Evolutionary conservation across 2,329 filamentous ascomycete genomes (phyloP).

Genomic region (Neofusicoccum cordaticola): DNA sequence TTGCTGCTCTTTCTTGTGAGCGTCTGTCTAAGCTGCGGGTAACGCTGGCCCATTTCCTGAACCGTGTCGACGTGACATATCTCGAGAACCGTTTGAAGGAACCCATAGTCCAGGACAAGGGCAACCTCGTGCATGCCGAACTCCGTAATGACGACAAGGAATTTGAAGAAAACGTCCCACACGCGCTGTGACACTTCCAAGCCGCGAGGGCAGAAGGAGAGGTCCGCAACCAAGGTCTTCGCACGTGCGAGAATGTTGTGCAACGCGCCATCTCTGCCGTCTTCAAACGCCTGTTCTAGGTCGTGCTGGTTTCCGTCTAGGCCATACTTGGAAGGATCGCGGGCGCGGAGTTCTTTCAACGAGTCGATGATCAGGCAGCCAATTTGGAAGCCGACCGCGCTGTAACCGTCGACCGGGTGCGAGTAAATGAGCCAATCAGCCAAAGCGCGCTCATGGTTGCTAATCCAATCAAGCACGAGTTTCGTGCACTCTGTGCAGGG

Average conservation of each 20-base stretch:
- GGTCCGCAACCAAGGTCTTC: background rate
- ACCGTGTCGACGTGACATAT: background rate
- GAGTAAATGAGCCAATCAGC: slow-evolving; percentile 15
- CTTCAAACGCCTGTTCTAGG: slow-evolving; percentile 1
- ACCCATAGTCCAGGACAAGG: slow-evolving; percentile 1
- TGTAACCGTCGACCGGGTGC: background rate
- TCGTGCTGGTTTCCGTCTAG: background rate
- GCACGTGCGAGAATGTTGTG: background rate
- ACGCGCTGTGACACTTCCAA: background rate
- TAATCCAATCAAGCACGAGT: slow-evolving; percentile 2
- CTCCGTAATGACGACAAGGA: background rate
- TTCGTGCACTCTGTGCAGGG: slow-evolving; percentile 45
- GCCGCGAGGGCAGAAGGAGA: background rate
- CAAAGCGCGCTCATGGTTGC: background rate
- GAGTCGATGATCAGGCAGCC: background rate
- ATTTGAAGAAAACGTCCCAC: slow-evolving; percentile 15
- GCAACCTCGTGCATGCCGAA: slow-evolving; percentile 2
- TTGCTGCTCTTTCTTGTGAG: slow-evolving; percentile 24
- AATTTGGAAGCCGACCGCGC: background rate
- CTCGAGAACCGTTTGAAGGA: slow-evolving; percentile 6
- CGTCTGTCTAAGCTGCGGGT: slow-evolving; percentile 22
- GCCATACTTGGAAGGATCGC: slow-evolving; percentile 3
- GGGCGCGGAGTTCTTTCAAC: background rate
- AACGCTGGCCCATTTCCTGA: background rate
- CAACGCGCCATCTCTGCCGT: background rate